These are phyloP conservation scores for Plasmodium reichenowi DNA, from an alignment of 169 alveolate species.

Conservation along the genomic window DNA sequence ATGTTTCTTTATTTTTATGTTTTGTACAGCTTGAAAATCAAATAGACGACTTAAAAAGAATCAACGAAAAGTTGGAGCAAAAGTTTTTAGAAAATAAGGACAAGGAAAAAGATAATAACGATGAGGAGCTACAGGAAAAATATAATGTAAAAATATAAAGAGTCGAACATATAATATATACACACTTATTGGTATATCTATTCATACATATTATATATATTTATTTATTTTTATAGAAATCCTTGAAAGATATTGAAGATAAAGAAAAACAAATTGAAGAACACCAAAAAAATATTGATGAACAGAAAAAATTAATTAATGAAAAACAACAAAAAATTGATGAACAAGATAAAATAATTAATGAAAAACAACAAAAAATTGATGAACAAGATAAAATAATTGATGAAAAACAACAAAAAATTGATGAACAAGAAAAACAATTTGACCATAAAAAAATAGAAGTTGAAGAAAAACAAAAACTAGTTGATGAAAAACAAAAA, in stretches of 20 bases:
- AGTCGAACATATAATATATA: neutral
- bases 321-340: conserved; percentile 18
- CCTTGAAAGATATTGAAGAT: conserved; percentile 37
- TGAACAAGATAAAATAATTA: conserved; percentile 13
- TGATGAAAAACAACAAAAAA: conserved; percentile 16
- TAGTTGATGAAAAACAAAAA: conserved; percentile 7
- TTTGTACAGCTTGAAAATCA: conserved; percentile 52
- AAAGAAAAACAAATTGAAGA: conserved; percentile 17
- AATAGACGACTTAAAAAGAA: conserved; percentile 52
- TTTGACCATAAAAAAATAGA: conserved; percentile 21
- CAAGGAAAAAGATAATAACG: conserved; percentile 10
- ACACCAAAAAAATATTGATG: neutral
- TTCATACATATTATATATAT: conserved; percentile 1
- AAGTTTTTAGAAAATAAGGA: conserved; percentile 29
- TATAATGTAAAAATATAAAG: conserved; percentile 17
- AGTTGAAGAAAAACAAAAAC: conserved; percentile 19
- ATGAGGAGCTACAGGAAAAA: conserved; percentile 29
- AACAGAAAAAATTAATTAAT: conserved; percentile 6
- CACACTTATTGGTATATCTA: neutral
- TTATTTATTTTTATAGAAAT: conserved; percentile 32
- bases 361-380: conserved; percentile 16
- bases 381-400: conserved; percentile 12
- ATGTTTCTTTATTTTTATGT: neutral
- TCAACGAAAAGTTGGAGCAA: conserved; percentile 43
- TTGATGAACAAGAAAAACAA: conserved; percentile 19